Base-by-base conservation (phyloP, 2,329 filamentous ascomycete species). In the Xylaria sp. region DNA sequence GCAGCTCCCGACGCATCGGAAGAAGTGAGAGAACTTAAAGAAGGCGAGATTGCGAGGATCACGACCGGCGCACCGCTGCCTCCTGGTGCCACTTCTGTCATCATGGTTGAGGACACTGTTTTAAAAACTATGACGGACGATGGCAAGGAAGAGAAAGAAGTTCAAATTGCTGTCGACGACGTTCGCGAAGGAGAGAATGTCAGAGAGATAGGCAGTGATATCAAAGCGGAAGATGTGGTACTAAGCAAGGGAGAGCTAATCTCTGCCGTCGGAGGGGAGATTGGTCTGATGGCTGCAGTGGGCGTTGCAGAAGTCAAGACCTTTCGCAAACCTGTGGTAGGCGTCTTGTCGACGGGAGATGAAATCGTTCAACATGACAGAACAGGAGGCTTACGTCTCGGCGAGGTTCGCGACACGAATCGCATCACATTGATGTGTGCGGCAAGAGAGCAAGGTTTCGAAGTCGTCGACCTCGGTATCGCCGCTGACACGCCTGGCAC, bases 101-200 rank as follows among this genome's bases (percentile, higher is more conserved):
- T 97, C 53, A 98, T 96, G 93, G 96, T 99, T 0, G 96, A 99
- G 80, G 96, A 97, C 75, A 99, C 96, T 0, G 81, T 90, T 0
- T 83, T 99, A 4, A 88, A 87, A 67, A 89, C 87, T 1, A 89
- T 88, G 79, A 96, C 93, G 0, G 89, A 92, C 0, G 92, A 97
- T 72, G 92, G 90, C 0, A 85, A 85, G 57, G 96, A 99, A 80
- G 96, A 99, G 78, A 90, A 90, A 55, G 91, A 94, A 68, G 87
- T 99, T 2, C 92, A 97, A 77, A 94, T 99, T 42, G 82, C 97
- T 1, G 93, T 93, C 0, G 89, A 90, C 31, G 88, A 87, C 9
- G 88, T 97, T 55, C 87, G 88, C 58, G 81, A 88, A 2, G 92
- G 92, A 22, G 94, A 98, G 77, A 99, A 99, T 71, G 88, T 99